phyloP scores from a whole-genome alignment of 768 basidiomycete genomes.

The Boletellus ananiceps region DNA sequence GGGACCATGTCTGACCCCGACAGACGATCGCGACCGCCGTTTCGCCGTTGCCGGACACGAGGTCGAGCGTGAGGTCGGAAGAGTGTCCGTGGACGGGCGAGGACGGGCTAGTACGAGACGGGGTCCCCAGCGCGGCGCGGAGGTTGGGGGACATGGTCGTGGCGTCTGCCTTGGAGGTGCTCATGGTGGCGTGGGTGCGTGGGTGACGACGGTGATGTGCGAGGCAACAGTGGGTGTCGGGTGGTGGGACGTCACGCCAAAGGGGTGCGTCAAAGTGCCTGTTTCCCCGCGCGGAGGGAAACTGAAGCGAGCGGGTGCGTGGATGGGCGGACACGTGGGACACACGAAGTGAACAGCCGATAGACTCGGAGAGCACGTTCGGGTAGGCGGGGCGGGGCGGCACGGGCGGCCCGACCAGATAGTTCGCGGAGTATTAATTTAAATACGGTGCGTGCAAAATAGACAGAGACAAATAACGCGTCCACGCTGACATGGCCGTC shows the following conservation, averaged over 20 bases:
- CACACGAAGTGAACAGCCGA: conserved; percentile 20
- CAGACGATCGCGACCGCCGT: conserved; percentile 47
- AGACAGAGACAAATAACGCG: conserved; percentile 26
- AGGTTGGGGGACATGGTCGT: conserved; percentile 40
- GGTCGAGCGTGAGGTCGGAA: conserved; percentile 39
- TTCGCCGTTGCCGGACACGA: conserved; percentile 45
- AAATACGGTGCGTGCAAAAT: neutral
- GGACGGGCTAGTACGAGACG: conserved; percentile 37
- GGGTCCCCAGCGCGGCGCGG: conserved; percentile 53
- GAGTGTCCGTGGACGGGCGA: conserved; percentile 38
- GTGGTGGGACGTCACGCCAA: no score
- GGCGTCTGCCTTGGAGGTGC: conserved; percentile 16
- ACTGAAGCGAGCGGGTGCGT: conserved; percentile 5
- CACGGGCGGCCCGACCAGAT: conserved; percentile 3
- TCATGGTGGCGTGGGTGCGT: conserved; percentile 11
- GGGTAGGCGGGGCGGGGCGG: neutral
- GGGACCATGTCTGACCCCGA: conserved; percentile 49
- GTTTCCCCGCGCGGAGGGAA: neutral
- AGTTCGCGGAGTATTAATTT: conserved; percentile 5
- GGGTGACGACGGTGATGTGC: no score
- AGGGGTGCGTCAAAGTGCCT: conserved; percentile 1
- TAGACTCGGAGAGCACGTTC: neutral
- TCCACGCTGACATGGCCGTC: conserved; percentile 34
- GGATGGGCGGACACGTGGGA: conserved; percentile 1
- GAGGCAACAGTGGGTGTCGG: neutral